phyloP scores from a whole-genome alignment of 805 yeast genomes.

The Citeromyces matritensis region DNA sequence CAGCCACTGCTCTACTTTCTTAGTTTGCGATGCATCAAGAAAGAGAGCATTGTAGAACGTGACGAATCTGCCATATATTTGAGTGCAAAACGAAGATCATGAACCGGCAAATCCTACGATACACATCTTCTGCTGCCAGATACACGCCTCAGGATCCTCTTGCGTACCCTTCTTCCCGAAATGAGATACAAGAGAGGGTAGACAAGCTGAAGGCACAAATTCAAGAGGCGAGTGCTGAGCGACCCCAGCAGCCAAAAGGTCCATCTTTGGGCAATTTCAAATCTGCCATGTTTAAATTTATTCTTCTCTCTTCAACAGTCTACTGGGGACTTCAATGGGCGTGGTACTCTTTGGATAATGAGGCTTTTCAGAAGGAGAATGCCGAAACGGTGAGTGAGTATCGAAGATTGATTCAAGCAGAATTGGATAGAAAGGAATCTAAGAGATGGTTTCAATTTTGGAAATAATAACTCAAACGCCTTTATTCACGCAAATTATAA shows the following conservation, averaged over 20 bases:
- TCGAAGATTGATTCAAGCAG: no score
- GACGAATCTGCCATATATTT: no score
- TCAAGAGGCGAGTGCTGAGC: conserved; percentile 5
- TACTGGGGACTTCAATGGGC: conserved; percentile 15
- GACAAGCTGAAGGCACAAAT: conserved; percentile 10
- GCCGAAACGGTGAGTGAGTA: conserved; percentile 7
- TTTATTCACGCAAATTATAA: no score
- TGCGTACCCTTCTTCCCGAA: conserved; percentile 11
- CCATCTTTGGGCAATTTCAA: conserved; percentile 16
- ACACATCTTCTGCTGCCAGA: not conserved
- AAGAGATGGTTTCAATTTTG: no score
- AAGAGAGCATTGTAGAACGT: no score
- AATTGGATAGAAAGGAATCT: no score
- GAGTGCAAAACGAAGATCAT: no score
- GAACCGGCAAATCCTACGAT: no score
- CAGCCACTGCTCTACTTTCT: no score
- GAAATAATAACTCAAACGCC: no score
- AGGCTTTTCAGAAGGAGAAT: conserved; percentile 10
- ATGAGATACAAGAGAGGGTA: conserved; percentile 12
- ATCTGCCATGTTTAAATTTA: conserved; percentile 15
- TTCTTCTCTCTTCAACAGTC: conserved; percentile 15
- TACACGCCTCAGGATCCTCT: conserved; percentile 15
- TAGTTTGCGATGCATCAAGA: no score
- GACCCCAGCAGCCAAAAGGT: conserved; percentile 8
- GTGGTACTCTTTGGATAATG: conserved; percentile 16